Conservation (phyloP, 2,329 filamentous ascomycete species). For the Claviceps capensis region DNA sequence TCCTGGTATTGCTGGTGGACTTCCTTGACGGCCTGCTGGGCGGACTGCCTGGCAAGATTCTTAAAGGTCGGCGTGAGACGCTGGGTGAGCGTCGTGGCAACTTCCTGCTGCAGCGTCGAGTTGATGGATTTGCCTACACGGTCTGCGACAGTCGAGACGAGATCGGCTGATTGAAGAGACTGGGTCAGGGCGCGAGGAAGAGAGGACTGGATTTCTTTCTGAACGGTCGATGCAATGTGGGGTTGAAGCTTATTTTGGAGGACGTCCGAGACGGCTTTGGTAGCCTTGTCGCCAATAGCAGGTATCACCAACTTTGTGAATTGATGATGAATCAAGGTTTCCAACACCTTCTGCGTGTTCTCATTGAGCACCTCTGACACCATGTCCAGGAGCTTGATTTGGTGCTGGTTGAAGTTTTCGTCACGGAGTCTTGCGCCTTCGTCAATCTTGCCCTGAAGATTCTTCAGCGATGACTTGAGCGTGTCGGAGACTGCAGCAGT, state of each 20-base stretch:
- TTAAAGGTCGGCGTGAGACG: constrained; percentile 54
- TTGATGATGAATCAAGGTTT: constrained; percentile 61
- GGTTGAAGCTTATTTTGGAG: constrained; percentile 54
- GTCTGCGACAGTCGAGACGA: constrained; percentile 57
- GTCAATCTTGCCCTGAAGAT: constrained; percentile 47
- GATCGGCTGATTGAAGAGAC: constrained; percentile 54
- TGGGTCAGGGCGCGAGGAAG: constrained; percentile 48
- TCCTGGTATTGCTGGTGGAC: constrained; percentile 48
- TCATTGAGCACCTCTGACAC: constrained; percentile 47
- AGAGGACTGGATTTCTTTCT: constrained; percentile 57
- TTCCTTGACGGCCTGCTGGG: constrained; percentile 53
- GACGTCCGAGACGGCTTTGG: constrained; percentile 56
- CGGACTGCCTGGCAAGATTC: constrained; percentile 48
- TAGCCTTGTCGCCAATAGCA: constrained; percentile 52
- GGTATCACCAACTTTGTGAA: constrained; percentile 68
- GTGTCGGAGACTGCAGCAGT: constrained; percentile 31
- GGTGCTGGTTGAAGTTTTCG: constrained; percentile 36
- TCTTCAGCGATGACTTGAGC: constrained; percentile 45
- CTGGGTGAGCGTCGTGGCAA: constrained; percentile 46
- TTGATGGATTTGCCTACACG: constrained; percentile 54
- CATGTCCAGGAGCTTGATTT: constrained; percentile 41
- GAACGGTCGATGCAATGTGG: constrained; percentile 50
- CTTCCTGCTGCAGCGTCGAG: constrained; percentile 54
- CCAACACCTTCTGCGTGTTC: constrained; percentile 57
- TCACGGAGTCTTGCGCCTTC: constrained; percentile 48